phyloP scores from a whole-genome alignment of 176 grass and related monocot genomes.

The Cenchrus purpureus region DNA sequence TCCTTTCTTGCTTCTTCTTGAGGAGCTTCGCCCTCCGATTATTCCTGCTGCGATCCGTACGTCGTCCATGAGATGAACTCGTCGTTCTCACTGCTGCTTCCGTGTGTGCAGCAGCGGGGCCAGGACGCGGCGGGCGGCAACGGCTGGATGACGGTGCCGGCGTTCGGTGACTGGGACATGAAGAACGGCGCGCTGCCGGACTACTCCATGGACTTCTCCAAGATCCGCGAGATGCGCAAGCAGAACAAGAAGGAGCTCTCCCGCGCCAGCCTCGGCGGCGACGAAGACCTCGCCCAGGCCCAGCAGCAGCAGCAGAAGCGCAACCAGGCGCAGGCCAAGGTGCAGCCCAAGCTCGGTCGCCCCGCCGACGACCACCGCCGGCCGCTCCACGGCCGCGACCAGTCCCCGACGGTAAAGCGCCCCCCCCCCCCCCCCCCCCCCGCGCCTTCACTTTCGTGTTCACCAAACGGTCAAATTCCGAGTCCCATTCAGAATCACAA shows the following conservation, averaged over 20 bases:
- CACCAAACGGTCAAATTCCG: slow-evolving; percentile 7
- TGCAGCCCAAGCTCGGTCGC: slow-evolving; percentile 38
- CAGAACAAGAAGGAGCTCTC: slow-evolving; percentile 98
- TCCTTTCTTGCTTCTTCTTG: neutral
- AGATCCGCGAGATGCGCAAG: slow-evolving; percentile 95
- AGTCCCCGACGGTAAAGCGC: slow-evolving; percentile 63
- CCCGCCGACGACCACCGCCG: slow-evolving; percentile 49
- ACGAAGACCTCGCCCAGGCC: slow-evolving; percentile 56
- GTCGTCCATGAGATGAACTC: neutral
- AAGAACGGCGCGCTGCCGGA: slow-evolving; percentile 92
- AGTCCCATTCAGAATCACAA: neutral
- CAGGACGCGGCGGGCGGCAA: slow-evolving; percentile 42
- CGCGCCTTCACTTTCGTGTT: neutral
- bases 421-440: too few species aligned
- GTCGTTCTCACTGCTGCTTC: neutral
- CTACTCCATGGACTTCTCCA: slow-evolving; percentile 99
- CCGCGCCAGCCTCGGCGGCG: slow-evolving; percentile 67
- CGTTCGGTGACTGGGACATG: slow-evolving; percentile 93
- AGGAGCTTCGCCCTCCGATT: neutral
- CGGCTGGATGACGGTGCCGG: slow-evolving; percentile 85
- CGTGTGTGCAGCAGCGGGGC: slow-evolving; percentile 25
- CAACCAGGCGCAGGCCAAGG: neutral
- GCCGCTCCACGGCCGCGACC: slow-evolving; percentile 36
- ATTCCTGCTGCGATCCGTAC: neutral
- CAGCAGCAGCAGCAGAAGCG: slow-evolving; percentile 23